Evolutionary conservation across 495 filamentous ascomycete species (phyloP).

Genomic region (Aspergillus affinis): DNA sequence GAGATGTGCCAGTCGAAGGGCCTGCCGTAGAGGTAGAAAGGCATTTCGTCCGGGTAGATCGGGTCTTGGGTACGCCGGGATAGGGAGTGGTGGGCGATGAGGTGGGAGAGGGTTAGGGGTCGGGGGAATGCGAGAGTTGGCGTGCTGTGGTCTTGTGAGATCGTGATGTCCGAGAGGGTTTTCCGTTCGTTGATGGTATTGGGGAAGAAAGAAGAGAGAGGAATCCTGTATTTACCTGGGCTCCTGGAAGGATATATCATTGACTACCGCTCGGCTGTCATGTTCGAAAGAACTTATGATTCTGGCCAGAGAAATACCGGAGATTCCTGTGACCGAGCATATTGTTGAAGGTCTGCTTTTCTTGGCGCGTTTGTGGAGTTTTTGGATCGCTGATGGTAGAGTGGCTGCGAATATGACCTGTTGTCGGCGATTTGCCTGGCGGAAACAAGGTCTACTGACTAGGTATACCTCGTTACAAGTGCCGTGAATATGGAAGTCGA

Average conservation of each 20-base stretch:
- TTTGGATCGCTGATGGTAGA: background rate
- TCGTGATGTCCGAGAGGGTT: too few species aligned
- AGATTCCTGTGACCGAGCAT: background rate
- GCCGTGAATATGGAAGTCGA: background rate
- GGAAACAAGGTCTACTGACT: background rate
- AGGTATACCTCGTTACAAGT: background rate
- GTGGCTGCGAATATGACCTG: background rate
- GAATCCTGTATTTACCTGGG: too few species aligned
- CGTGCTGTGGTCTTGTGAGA: too few species aligned
- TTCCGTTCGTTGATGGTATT: too few species aligned
- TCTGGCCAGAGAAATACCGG: too few species aligned
- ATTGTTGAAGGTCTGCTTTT: background rate
- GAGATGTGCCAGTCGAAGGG: slow-evolving; percentile 28
- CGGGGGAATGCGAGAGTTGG: too few species aligned
- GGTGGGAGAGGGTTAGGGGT: background rate
- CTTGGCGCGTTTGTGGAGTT: background rate
- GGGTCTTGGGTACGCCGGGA: slow-evolving; percentile 30
- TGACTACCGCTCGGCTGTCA: too few species aligned
- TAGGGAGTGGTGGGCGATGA: slow-evolving; percentile 23
- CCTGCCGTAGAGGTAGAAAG: slow-evolving; percentile 49
- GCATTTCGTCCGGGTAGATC: slow-evolving; percentile 35
- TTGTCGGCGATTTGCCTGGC: background rate
- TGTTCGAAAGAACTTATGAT: too few species aligned
- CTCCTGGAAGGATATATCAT: too few species aligned
- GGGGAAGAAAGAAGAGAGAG: too few species aligned